A percentile compares a stretch with the other conserved stretches of the same genome.
Evolutionary conservation across 371 early-diverging fungal genomes (phyloP).

Genomic region (Syncephalastrum contaminatum): DNA sequence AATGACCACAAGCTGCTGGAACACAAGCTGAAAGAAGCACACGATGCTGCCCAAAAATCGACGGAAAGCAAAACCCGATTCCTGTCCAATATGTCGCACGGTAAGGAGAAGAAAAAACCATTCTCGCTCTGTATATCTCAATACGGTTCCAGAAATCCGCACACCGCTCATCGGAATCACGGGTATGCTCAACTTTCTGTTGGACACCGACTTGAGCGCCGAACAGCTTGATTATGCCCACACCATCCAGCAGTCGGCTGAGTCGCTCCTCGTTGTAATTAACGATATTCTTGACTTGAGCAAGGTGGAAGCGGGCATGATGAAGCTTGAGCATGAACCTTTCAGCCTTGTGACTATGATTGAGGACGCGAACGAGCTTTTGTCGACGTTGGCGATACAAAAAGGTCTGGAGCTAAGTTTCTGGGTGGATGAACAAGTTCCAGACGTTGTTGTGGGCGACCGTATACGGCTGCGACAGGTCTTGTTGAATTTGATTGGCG

Average conservation of each 20-base stretch:
- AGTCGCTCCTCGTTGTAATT: conserved; percentile 63
- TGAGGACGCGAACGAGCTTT: conserved; percentile 60
- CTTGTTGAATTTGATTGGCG: conserved; percentile 55
- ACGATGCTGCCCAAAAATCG: conserved; percentile 66
- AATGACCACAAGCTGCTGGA: conserved; percentile 65
- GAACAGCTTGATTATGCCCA: conserved; percentile 69
- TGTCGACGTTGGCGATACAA: conserved; percentile 61
- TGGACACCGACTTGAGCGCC: conserved; percentile 60
- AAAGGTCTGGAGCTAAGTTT: conserved; percentile 61
- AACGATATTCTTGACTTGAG: conserved; percentile 71
- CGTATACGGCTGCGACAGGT: conserved; percentile 60
- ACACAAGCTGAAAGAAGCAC: conserved; percentile 66
- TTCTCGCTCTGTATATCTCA: not conserved
- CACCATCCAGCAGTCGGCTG: conserved; percentile 65
- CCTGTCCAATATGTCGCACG: conserved; percentile 70
- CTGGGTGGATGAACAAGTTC: conserved; percentile 60
- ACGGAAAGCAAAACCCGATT: conserved; percentile 72
- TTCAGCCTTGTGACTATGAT: conserved; percentile 62
- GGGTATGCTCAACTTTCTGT: conserved; percentile 64
- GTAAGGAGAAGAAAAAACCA: conserved; percentile 14
- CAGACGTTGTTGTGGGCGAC: conserved; percentile 59
- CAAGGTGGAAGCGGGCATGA: conserved; percentile 73
- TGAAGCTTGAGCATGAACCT: conserved; percentile 65
- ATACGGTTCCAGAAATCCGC: conserved; percentile 49
- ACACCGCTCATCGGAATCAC: conserved; percentile 69